These are phyloP conservation scores for Eucalyptus sp. DNA, from an alignment of 345 rosid species.

Conservation along the genomic window DNA sequence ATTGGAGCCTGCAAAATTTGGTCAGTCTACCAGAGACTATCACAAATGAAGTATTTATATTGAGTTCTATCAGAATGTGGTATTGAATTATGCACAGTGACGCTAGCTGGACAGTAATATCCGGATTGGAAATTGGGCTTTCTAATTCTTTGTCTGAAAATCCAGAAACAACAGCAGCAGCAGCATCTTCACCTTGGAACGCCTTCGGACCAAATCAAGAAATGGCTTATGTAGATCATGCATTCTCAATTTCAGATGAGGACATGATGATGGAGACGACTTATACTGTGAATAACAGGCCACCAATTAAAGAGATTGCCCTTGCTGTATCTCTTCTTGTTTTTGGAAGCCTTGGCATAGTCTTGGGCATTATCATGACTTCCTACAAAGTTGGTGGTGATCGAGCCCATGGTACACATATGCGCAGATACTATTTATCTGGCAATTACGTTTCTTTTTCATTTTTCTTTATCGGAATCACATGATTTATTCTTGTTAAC, in stretches of 20 bases:
- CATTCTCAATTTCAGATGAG: slow-evolving; percentile 92
- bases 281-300: slow-evolving; percentile 61
- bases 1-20: not conserved
- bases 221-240: slow-evolving; percentile 97
- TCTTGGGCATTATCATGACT: slow-evolving; percentile 64
- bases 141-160: not conserved
- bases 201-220: not conserved
- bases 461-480: not conserved
- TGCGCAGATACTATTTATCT: not conserved
- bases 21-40: not conserved
- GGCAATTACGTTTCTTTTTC: slow-evolving; percentile 6
- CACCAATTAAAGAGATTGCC: slow-evolving; percentile 89
- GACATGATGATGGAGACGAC: slow-evolving; percentile 70
- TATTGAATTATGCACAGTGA: not conserved
- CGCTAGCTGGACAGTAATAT: not conserved
- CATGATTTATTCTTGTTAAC: not conserved
- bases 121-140: not conserved
- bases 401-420: slow-evolving; percentile 52
- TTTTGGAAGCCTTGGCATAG: slow-evolving; percentile 65
- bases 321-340: slow-evolving; percentile 85
- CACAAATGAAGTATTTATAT: not conserved
- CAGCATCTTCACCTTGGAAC: not conserved
- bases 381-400: slow-evolving; percentile 80
- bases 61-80: not conserved
- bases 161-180: not conserved